These are phyloP conservation scores for Persicaria maculosa DNA, from an alignment of 148 eudicot genomes.

Conservation along the genomic window DNA sequence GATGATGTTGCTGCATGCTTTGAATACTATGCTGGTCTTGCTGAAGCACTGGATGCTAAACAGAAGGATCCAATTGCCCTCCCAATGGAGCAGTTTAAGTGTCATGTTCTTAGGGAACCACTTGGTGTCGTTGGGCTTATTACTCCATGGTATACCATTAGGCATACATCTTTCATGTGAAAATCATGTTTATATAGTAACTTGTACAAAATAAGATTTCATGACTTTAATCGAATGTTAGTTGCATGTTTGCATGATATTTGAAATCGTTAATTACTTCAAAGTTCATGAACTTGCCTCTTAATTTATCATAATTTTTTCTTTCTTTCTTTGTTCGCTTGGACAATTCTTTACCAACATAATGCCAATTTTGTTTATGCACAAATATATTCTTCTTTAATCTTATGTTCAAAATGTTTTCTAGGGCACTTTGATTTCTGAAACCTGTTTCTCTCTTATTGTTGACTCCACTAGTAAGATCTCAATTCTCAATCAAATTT, in stretches of 20 bases:
- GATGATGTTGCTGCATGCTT: slow-evolving; percentile 97
- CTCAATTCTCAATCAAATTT: neutral
- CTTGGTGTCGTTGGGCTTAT: slow-evolving; percentile 95
- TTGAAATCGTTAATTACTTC: neutral
- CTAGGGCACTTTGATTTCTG: too few species aligned
- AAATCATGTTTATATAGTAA: neutral
- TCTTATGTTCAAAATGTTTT: too few species aligned
- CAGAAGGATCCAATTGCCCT: slow-evolving; percentile 77
- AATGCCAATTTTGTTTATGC: neutral
- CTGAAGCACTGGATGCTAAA: slow-evolving; percentile 85
- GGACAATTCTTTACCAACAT: neutral
- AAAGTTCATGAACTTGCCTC: neutral
- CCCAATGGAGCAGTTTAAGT: slow-evolving; percentile 85
- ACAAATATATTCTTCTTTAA: neutral
- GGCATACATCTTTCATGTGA: neutral
- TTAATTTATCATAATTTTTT: too few species aligned
- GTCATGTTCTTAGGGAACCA: slow-evolving; percentile 78
- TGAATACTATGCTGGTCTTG: slow-evolving; percentile 89
- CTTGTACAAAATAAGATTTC: neutral
- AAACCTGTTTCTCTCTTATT: too few species aligned
- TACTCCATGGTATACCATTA: slow-evolving; percentile 71
- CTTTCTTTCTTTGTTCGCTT: neutral
- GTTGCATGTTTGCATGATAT: neutral
- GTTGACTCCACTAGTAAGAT: too few species aligned
- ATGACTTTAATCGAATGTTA: neutral